A percentile compares a stretch with the other conserved stretches of the same genome.
Conservation (phyloP, 148 eudicot species). For the Silene latifolia region DNA sequence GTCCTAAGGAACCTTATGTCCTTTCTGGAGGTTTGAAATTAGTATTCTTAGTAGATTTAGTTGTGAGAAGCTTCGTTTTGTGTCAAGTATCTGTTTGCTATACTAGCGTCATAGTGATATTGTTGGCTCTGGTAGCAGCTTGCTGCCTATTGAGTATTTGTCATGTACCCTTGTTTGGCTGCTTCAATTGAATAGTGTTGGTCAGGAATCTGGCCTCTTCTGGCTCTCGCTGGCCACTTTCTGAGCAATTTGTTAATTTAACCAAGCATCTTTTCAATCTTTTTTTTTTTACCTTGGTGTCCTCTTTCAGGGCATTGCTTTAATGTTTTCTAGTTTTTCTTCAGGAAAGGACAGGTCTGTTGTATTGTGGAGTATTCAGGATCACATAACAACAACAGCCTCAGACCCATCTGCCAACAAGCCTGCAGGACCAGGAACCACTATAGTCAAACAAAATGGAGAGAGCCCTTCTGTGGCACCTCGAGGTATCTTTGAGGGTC, state of each 20-base stretch:
- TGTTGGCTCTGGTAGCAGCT: not conserved
- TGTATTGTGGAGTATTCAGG: slow-evolving; percentile 95
- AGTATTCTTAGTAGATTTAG: not conserved
- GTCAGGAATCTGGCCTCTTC: not conserved
- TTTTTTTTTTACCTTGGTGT: not conserved
- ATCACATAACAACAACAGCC: slow-evolving; percentile 70
- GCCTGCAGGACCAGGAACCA: slow-evolving; percentile 47
- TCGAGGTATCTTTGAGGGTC: slow-evolving; percentile 86
- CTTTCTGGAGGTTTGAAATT: slow-evolving; percentile 81
- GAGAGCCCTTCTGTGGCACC: slow-evolving; percentile 76
- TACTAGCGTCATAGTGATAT: not conserved
- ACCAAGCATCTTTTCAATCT: not conserved
- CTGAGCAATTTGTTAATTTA: not conserved
- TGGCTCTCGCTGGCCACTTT: not conserved
- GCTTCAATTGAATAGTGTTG: not conserved
- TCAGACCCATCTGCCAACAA: slow-evolving; percentile 56
- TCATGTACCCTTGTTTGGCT: not conserved
- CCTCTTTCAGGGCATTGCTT: not conserved
- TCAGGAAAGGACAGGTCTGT: slow-evolving; percentile 85
- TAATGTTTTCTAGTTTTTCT: slow-evolving; percentile 4
- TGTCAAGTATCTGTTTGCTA: slow-evolving; percentile 3
- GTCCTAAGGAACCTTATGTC: slow-evolving; percentile 84
- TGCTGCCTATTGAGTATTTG: not conserved
- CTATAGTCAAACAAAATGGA: slow-evolving; percentile 60
- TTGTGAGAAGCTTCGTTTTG: slow-evolving; percentile 1